These are phyloP conservation scores for Aspergillus awamori DNA, from an alignment of 2,329 filamentous ascomycete species.

Conservation along the genomic window DNA sequence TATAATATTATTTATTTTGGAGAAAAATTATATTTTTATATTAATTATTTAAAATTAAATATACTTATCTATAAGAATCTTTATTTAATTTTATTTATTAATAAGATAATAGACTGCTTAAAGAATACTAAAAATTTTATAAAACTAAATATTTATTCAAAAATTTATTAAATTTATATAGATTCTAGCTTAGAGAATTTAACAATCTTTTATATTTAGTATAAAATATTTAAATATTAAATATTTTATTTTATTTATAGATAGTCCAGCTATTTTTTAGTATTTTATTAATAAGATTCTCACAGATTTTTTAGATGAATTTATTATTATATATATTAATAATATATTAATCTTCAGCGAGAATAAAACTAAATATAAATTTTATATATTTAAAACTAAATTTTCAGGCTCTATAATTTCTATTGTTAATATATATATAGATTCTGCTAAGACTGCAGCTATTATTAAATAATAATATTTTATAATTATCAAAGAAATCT, in stretches of 20 bases:
- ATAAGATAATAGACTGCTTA: background rate
- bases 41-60: background rate
- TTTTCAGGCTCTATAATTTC: no score
- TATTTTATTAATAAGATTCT: background rate
- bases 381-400: no score
- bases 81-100: background rate
- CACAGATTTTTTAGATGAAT: no score
- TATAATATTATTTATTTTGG: background rate
- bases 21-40: background rate
- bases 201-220: background rate
- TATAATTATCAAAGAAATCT: background rate
- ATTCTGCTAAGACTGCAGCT: background rate
- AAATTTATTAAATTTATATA: conserved; percentile 3
- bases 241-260: background rate
- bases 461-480: background rate
- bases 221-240: conserved; percentile 1
- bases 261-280: no score
- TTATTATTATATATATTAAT: no score
- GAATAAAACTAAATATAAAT: no score
- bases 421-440: background rate
- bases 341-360: no score
- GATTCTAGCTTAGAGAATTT: background rate
- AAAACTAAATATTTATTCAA: background rate
- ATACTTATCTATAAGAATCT: background rate
- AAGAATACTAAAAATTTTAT: background rate